A percentile compares a stretch with the other conserved stretches of the same genome.
Conservation (phyloP, 2,329 filamentous ascomycete genomes). For the Coniochaeta prunicola region DNA sequence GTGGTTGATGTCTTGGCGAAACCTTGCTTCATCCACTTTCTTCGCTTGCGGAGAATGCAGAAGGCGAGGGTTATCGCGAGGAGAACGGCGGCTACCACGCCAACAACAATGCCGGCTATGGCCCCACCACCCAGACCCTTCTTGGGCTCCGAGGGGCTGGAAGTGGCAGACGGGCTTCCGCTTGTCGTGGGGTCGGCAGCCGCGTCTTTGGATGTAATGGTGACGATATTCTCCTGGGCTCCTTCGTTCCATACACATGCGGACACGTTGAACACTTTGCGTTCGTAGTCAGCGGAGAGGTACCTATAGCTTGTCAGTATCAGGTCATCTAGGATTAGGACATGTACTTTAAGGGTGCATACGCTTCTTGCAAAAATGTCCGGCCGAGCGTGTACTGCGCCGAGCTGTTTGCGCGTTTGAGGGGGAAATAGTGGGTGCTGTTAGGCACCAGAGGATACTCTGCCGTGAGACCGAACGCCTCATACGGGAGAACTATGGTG, state of each 20-base stretch:
- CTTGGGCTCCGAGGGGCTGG: neutral
- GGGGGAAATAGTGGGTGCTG: conserved; percentile 23
- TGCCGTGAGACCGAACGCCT: conserved; percentile 23
- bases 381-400: conserved; percentile 27
- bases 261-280: conserved; percentile 29
- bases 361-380: conserved; percentile 28
- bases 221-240: conserved; percentile 22
- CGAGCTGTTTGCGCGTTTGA: conserved; percentile 23
- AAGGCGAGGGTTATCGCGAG: conserved; percentile 8
- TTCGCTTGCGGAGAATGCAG: conserved; percentile 13
- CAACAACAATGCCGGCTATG: conserved; percentile 19
- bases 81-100: conserved; percentile 9
- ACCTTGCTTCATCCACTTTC: conserved; percentile 12
- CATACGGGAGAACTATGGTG: conserved; percentile 22
- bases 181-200: neutral
- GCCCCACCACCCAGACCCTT: conserved; percentile 12
- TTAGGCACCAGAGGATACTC: conserved; percentile 20
- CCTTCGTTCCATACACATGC: conserved; percentile 25
- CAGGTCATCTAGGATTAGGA: neutral
- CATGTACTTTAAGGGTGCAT: conserved; percentile 4
- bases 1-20: conserved; percentile 11
- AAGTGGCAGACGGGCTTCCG: neutral
- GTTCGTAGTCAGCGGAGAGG: conserved; percentile 31
- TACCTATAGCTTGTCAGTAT: conserved; percentile 18
- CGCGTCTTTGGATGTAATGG: conserved; percentile 17